Evolutionary conservation across 495 filamentous ascomycete genomes (phyloP).

Genomic region (Diplogelasinospora grovesii): DNA sequence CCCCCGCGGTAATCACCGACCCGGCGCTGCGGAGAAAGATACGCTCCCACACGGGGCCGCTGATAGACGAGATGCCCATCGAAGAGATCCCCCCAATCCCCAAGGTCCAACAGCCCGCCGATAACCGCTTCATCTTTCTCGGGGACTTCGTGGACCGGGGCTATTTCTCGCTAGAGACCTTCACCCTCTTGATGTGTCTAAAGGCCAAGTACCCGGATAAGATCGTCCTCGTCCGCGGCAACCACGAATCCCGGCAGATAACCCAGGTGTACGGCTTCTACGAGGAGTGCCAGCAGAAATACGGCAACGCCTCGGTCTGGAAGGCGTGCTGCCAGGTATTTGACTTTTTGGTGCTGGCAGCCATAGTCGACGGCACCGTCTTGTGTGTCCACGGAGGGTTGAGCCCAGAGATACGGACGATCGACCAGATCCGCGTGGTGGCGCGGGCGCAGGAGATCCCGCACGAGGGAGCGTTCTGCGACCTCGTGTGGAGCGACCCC

Average conservation of each 20-base stretch:
- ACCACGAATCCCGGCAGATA: slow-evolving; percentile 96
- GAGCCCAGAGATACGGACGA: slow-evolving; percentile 89
- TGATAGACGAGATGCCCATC: slow-evolving; percentile 41
- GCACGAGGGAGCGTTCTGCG: slow-evolving; percentile 96
- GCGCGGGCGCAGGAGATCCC: slow-evolving; percentile 96
- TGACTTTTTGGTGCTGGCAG: slow-evolving; percentile 92
- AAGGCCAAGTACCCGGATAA: slow-evolving; percentile 97
- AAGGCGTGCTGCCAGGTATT: slow-evolving; percentile 99
- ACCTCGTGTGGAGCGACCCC: slow-evolving; percentile 96
- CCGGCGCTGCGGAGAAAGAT: slow-evolving; percentile 77
- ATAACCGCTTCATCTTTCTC: slow-evolving; percentile 88
- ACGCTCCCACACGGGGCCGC: slow-evolving; percentile 28
- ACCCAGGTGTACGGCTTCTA: slow-evolving; percentile 99
- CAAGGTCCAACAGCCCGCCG: slow-evolving; percentile 59
- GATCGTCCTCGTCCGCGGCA: slow-evolving; percentile 92
- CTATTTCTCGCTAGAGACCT: slow-evolving; percentile 95
- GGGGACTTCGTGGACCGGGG: slow-evolving; percentile 97
- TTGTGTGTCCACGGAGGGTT: slow-evolving; percentile 96
- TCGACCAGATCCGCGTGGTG: slow-evolving; percentile 96
- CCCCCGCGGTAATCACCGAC: slow-evolving; percentile 77
- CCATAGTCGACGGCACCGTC: slow-evolving; percentile 94
- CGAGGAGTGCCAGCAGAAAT: slow-evolving; percentile 96
- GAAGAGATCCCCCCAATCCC: no score
- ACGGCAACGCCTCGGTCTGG: slow-evolving; percentile 97
- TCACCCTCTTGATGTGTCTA: slow-evolving; percentile 89